Conservation (phyloP, 768 basidiomycete genomes). For the Suillus spraguei region DNA sequence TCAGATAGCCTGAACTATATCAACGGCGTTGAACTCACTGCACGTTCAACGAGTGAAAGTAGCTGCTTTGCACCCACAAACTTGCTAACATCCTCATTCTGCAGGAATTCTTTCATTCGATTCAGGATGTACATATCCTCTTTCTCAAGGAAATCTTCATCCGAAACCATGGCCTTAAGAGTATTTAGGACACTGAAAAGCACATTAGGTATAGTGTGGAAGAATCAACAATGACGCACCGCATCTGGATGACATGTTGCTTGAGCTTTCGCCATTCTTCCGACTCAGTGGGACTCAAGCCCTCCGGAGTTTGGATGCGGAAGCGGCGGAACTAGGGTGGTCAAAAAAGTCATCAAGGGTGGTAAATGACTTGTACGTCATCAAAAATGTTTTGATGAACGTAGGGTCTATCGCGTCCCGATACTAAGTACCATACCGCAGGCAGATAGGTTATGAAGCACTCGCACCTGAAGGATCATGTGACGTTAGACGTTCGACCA, state of each 20-base stretch:
- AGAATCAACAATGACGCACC: constrained; percentile 51
- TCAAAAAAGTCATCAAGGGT: constrained; percentile 82
- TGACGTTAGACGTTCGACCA: constrained; percentile 88
- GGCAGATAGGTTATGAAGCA: not conserved
- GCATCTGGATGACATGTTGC: constrained; percentile 82
- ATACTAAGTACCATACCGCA: not conserved
- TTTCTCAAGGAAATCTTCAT: constrained; percentile 82
- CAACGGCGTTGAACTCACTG: constrained; percentile 51
- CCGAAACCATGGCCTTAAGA: constrained; percentile 85
- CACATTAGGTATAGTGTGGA: constrained; percentile 9
- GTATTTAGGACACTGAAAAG: constrained; percentile 75
- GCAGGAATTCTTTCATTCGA: constrained; percentile 79
- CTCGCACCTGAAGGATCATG: constrained; percentile 83
- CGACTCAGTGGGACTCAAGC: constrained; percentile 58
- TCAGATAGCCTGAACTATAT: constrained; percentile 17
- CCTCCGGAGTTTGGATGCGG: constrained; percentile 72
- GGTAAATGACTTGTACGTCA: constrained; percentile 96
- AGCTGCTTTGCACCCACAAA: constrained; percentile 78
- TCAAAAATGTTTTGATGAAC: constrained; percentile 87
- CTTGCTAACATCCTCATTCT: constrained; percentile 61
- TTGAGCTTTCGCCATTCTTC: constrained; percentile 85
- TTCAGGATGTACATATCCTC: constrained; percentile 84
- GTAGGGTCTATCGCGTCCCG: constrained; percentile 55
- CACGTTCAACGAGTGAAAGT: constrained; percentile 72
- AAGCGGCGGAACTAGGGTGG: constrained; percentile 80